Evolutionary conservation across 2,329 filamentous ascomycete genomes (phyloP).

Genomic region (Paecilomyces dactylethromorphus): DNA sequence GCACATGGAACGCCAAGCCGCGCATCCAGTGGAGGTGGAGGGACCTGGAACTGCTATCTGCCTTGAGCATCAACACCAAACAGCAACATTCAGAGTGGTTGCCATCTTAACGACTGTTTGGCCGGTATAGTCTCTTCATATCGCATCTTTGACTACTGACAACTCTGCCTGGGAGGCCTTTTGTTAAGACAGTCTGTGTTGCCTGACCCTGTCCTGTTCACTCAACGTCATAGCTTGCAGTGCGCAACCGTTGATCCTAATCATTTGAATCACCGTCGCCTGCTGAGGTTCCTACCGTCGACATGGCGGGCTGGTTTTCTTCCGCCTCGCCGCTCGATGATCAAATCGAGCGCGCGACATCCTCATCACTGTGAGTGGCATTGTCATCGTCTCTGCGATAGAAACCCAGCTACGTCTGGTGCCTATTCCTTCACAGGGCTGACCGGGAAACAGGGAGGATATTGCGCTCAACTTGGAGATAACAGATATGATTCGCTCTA

Average conservation of each 20-base stretch:
- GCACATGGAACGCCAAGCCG: not conserved
- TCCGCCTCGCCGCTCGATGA: constrained; percentile 91
- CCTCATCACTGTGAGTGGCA: constrained; percentile 73
- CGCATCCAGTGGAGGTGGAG: not conserved
- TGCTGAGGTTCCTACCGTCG: constrained; percentile 30
- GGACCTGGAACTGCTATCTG: not conserved
- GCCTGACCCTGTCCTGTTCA: not conserved
- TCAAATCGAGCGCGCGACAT: constrained; percentile 91
- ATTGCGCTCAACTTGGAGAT: constrained; percentile 97
- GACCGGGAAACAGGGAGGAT: constrained; percentile 61
- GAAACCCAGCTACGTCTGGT: constrained; percentile 4
- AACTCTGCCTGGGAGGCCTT: not conserved
- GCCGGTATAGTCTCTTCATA: not conserved
- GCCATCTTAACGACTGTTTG: not conserved
- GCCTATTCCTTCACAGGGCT: not conserved
- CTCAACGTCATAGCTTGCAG: not conserved
- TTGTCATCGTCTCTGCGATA: constrained; percentile 9
- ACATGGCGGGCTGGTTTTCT: constrained; percentile 96
- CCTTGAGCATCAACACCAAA: not conserved
- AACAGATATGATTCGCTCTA: constrained; percentile 93
- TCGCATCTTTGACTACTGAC: not conserved
- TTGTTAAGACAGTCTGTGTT: not conserved
- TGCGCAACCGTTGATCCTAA: not conserved
- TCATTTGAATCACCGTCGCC: not conserved
- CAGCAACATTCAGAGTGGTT: not conserved